Conservation (phyloP, 345 rosid species). For the Angophora floribunda region DNA sequence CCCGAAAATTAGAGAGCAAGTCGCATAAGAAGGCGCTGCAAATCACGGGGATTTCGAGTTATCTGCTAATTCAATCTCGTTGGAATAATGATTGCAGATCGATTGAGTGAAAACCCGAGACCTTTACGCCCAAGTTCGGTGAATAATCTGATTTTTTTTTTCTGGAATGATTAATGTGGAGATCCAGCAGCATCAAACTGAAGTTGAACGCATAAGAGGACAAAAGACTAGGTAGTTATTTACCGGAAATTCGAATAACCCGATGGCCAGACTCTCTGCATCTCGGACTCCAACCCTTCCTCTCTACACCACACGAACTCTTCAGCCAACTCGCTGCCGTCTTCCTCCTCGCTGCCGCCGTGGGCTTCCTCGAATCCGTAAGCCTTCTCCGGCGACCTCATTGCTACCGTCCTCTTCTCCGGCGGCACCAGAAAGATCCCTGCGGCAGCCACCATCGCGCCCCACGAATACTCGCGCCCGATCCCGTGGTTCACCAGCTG, state of each 20-base stretch:
- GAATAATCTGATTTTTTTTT: not conserved
- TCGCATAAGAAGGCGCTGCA: not conserved
- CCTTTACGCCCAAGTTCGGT: not conserved
- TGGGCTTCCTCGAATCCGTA: constrained; percentile 49
- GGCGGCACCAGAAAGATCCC: constrained; percentile 28
- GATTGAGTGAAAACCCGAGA: not conserved
- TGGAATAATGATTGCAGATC: not conserved
- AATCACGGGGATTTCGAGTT: not conserved
- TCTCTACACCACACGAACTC: constrained; percentile 61
- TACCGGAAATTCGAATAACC: constrained; percentile 65
- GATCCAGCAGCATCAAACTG: not conserved
- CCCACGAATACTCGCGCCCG: constrained; percentile 17
- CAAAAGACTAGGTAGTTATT: not conserved
- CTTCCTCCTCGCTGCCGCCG: constrained; percentile 30
- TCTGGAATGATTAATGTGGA: not conserved
- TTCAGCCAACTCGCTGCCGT: constrained; percentile 21
- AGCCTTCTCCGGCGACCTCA: constrained; percentile 33
- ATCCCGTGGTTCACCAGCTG: constrained; percentile 68
- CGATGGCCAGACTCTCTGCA: constrained; percentile 54
- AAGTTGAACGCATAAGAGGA: not conserved
- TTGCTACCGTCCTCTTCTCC: constrained; percentile 23
- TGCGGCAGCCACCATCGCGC: constrained; percentile 27
- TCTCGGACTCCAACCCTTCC: constrained; percentile 19
- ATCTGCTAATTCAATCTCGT: not conserved
- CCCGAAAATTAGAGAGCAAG: not conserved